Evolutionary conservation across 768 basidiomycete species (phyloP), one percentile per base, ranked within the genome.

Genomic region (Aureoboletus auriporus): DNA sequence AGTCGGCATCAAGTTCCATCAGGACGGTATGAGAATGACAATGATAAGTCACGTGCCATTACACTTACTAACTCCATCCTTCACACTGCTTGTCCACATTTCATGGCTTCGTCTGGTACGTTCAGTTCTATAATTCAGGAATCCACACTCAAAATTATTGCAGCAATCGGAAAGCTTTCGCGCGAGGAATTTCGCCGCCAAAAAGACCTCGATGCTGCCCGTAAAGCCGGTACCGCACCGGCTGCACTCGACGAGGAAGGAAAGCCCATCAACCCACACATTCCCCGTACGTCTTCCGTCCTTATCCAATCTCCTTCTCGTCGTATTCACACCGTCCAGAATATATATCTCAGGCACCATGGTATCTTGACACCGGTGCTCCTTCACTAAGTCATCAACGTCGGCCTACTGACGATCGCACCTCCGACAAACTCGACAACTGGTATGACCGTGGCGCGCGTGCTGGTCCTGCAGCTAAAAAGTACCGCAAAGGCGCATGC

Each of bases 261-360:
- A 44, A 84, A 80, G 61, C 84, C 93, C 42, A 98, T 99, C 72
- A 99, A 98, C 62, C 96, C 96, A 30, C 96, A 99, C 69, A 98
- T 99, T 72, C 96, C 96, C 63, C 92, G 93, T 93, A 57, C 52
- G 89, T 75, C n/a, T 35, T 16, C 39, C 5, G 29, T 31, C 20
- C n/a, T 38, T 14, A 1, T 39, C 16, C 23, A 27, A 4, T 49
- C 6, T 31, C 10, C 35, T 26, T 0, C n/a, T 26, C 8, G 12
- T 36, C 31, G 17, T 34, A 33, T 44, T 55, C 45, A 50, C 27
- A 14, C 40, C 35, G 51, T 40, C 13, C 56, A 93, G 92, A 97
- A 71, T 99, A 97, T 66, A 99, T 99, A 65, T 92, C 95, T 7
- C 92, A 95, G 68, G 95, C 93, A 8, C 96, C 96, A 49, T 99